A percentile compares a stretch with the other conserved stretches of the same genome.
These are phyloP conservation scores for Cercospora canescens DNA, from an alignment of 2,329 filamentous ascomycete species.

Conservation along the genomic window DNA sequence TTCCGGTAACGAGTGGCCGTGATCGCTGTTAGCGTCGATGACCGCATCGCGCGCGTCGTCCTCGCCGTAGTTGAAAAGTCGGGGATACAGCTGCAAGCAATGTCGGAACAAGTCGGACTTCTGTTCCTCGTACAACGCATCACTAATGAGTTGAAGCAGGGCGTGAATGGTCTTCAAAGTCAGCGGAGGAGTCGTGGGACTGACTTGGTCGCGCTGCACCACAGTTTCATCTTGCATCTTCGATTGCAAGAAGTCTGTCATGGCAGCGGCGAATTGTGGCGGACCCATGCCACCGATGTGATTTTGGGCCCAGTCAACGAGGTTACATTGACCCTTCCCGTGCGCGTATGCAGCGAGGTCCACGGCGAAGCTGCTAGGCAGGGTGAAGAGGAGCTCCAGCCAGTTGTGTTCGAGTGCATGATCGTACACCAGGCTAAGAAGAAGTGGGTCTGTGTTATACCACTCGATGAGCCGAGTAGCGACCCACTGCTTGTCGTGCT, in stretches of 20 bases:
- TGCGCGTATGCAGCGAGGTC: slow-evolving; percentile 86
- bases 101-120: slow-evolving; percentile 79
- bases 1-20: slow-evolving; percentile 76
- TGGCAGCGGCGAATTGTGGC: slow-evolving; percentile 64
- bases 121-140: slow-evolving; percentile 62
- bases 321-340: slow-evolving; percentile 74
- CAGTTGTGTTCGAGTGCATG: slow-evolving; percentile 80
- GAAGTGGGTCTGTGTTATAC: slow-evolving; percentile 68
- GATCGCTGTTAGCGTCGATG: slow-evolving; percentile 75
- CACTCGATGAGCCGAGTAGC: slow-evolving; percentile 74
- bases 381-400: slow-evolving; percentile 77
- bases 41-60: slow-evolving; percentile 75
- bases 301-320: slow-evolving; percentile 76
- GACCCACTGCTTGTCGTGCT: slow-evolving; percentile 86
- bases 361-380: slow-evolving; percentile 80
- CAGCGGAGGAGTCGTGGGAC: slow-evolving; percentile 70
- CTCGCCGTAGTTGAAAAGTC: slow-evolving; percentile 94
- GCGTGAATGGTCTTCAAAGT: slow-evolving; percentile 82
- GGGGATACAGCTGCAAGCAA: slow-evolving; percentile 89
- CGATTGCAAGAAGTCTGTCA: slow-evolving; percentile 79
- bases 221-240: slow-evolving; percentile 80
- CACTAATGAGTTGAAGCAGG: slow-evolving; percentile 73
- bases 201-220: slow-evolving; percentile 69
- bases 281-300: slow-evolving; percentile 49
- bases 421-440: slow-evolving; percentile 70